These are phyloP conservation scores for Magnaporthiopsis rhizophila DNA, from an alignment of 2,329 filamentous ascomycete species.

Conservation along the genomic window DNA sequence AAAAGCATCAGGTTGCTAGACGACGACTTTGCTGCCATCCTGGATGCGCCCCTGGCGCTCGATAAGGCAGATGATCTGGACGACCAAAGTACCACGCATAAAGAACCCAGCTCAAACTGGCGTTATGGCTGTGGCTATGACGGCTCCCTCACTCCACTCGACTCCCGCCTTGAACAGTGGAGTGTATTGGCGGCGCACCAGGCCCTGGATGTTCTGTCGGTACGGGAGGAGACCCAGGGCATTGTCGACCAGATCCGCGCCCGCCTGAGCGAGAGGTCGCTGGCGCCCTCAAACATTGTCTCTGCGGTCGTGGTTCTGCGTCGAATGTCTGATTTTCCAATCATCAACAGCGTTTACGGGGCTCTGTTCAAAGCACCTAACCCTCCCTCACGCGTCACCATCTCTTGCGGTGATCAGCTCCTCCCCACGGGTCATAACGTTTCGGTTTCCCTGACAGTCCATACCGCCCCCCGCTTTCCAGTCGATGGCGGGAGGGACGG, in stretches of 20 bases:
- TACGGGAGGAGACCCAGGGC: slow-evolving; percentile 40
- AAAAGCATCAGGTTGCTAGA: slow-evolving; percentile 62
- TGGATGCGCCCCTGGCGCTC: slow-evolving; percentile 22
- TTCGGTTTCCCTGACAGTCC: slow-evolving; percentile 36
- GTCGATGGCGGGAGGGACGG: slow-evolving; percentile 35
- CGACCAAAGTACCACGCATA: neutral
- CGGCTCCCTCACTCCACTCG: neutral
- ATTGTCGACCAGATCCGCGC: slow-evolving; percentile 37
- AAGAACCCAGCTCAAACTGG: neutral
- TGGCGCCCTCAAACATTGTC: slow-evolving; percentile 37
- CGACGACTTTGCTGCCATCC: slow-evolving; percentile 40
- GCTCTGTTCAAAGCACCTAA: slow-evolving; percentile 67
- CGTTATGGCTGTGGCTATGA: neutral
- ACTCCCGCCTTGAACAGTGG: slow-evolving; percentile 28
- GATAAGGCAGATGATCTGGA: neutral
- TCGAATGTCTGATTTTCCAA: slow-evolving; percentile 69
- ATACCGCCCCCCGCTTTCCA: neutral
- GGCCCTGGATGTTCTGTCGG: slow-evolving; percentile 17
- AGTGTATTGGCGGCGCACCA: slow-evolving; percentile 18
- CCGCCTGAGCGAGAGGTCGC: slow-evolving; percentile 26
- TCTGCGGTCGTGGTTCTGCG: slow-evolving; percentile 63
- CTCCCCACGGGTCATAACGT: slow-evolving; percentile 54
- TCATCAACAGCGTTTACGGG: slow-evolving; percentile 69
- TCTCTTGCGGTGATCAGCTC: slow-evolving; percentile 65
- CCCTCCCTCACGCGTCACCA: slow-evolving; percentile 76